These are phyloP conservation scores for Aspergillus piperis DNA, from an alignment of 2,329 filamentous ascomycete species.

Conservation along the genomic window DNA sequence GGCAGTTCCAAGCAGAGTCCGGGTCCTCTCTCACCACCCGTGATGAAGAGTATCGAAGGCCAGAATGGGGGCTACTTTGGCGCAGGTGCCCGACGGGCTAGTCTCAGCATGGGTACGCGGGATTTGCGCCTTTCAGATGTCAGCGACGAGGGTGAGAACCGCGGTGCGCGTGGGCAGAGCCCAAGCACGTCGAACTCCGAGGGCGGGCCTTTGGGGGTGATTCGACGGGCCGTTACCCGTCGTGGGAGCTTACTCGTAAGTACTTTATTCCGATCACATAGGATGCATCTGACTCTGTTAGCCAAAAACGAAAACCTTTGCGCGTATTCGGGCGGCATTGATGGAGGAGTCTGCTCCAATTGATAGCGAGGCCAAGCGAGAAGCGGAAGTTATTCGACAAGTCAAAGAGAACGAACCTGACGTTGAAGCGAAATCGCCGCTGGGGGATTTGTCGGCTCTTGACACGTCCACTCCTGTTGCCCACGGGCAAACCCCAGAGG, in stretches of 20 bases:
- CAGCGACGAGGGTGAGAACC: constrained; percentile 73
- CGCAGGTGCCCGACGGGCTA: constrained; percentile 70
- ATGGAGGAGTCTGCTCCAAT: constrained; percentile 84
- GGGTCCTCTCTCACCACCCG: constrained; percentile 76
- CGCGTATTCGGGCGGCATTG: constrained; percentile 84
- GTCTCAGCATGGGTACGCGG: constrained; percentile 85
- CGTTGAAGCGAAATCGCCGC: constrained; percentile 47
- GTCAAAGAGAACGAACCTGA: constrained; percentile 85
- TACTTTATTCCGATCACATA: constrained; percentile 16
- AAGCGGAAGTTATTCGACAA: constrained; percentile 94
- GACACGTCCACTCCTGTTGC: constrained; percentile 44
- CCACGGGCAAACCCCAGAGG: constrained; percentile 19
- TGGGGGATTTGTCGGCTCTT: constrained; percentile 49
- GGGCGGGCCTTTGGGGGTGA: constrained; percentile 70
- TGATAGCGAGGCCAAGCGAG: constrained; percentile 83
- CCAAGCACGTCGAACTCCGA: constrained; percentile 41
- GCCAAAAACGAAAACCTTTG: constrained; percentile 97
- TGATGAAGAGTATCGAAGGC: constrained; percentile 57
- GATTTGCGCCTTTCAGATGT: constrained; percentile 78
- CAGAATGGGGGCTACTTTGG: constrained; percentile 57
- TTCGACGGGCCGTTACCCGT: constrained; percentile 78
- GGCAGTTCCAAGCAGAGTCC: constrained; percentile 68
- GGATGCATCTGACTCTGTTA: constrained; percentile 38
- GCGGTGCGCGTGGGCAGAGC: constrained; percentile 36
- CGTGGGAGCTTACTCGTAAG: constrained; percentile 84